Evolutionary conservation across 257 asterid genomes (phyloP).

Genomic region (Solanum pennellii): DNA sequence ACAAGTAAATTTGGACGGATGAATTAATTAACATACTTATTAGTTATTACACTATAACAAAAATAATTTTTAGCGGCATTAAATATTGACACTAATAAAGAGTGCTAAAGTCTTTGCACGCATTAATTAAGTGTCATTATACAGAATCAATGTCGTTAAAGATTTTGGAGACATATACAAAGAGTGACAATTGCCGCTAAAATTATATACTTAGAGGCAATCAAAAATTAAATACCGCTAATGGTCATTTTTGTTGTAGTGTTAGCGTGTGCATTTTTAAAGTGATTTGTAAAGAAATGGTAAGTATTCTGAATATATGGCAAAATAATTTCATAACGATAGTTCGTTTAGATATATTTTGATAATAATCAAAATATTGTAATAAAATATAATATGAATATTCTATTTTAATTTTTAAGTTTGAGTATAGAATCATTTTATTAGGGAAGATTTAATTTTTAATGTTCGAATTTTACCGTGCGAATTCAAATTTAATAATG

Average conservation of each 20-base stretch:
- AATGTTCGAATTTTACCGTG: rapidly evolving
- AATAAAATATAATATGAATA: not conserved
- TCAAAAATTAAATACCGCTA: no score
- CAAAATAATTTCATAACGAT: not conserved
- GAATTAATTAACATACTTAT: not conserved
- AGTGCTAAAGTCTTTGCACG: no score
- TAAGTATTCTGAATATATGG: not conserved
- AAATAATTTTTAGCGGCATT: no score
- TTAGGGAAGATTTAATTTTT: not conserved
- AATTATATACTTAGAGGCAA: no score
- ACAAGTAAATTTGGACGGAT: not conserved
- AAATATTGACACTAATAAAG: no score
- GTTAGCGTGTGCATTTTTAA: not conserved
- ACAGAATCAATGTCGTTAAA: no score
- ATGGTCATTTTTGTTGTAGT: no score
- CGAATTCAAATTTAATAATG: not conserved
- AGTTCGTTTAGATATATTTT: not conserved
- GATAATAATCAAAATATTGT: not conserved
- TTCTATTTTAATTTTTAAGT: rapidly evolving
- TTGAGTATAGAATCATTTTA: not conserved
- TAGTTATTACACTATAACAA: no score
- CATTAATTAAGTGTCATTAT: no score
- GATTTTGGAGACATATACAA: no score
- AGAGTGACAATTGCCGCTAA: no score
- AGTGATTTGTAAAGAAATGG: not conserved